Percentiles rank a stretch among this genome's conserved stretches.
Conservation (phyloP, 73 alveolate genomes). For the Symbiodinium natans region DNA sequence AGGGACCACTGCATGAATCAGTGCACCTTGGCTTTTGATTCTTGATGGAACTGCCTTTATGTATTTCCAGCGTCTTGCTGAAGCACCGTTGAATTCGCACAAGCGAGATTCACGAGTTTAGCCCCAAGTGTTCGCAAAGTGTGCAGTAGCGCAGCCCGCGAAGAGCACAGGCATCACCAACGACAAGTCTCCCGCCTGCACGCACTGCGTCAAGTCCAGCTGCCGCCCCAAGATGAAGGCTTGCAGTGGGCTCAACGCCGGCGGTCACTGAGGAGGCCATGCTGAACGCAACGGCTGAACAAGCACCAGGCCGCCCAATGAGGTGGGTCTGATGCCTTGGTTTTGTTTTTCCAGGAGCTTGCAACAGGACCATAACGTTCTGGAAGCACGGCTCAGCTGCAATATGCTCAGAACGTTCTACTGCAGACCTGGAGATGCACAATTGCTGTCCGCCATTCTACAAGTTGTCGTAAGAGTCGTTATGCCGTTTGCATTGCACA, state of each 20-base stretch:
- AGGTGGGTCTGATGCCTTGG: background rate
- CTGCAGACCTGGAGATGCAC: no score
- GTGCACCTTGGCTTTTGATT: background rate
- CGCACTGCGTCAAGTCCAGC: conserved; percentile 22
- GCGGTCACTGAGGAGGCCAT: conserved; percentile 39
- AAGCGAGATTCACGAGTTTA: no score
- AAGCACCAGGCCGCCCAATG: background rate
- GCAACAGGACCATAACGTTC: no score
- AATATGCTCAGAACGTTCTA: no score
- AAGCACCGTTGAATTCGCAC: background rate
- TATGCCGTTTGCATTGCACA: no score
- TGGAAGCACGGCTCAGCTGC: no score
- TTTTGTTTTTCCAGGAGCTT: no score
- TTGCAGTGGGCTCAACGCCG: conserved; percentile 42
- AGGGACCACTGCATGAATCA: conserved; percentile 62
- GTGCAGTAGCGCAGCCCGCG: background rate
- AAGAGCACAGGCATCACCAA: background rate
- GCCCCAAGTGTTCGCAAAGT: no score
- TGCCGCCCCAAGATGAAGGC: conserved; percentile 29
- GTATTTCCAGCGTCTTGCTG: background rate
- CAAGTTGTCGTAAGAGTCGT: no score
- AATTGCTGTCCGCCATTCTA: no score
- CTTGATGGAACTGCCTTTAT: background rate
- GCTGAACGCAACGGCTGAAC: background rate
- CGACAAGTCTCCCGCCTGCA: conserved; percentile 56